Base-by-base conservation (phyloP, 1,139 yeast species). In the Protomyces pachydermus region DNA sequence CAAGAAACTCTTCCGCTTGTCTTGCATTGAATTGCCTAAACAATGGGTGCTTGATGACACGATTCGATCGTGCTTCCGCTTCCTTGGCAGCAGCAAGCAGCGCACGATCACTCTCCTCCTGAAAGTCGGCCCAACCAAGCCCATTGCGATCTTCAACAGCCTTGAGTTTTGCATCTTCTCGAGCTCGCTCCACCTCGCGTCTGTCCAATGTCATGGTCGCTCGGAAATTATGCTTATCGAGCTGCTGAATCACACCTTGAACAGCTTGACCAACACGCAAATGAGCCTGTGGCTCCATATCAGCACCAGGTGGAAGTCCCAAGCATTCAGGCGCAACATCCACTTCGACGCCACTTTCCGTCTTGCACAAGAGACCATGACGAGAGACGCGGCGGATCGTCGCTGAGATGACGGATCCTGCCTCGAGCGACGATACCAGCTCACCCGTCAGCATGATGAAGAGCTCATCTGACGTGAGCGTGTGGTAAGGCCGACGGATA, bases 361-460 rank as follows among this genome's bases (percentile, higher is more conserved):
- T 87, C 8, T 81, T 76, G 45, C 87, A 91, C 65, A 83, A 77
- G 60, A 82, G 73, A 69, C 78, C 80, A 62, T 80, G 76, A 62
- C 80, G 80, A 57, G 78, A 78, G 23, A 81, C 81, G 66, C 80
- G 79, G 67, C 82, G 81, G 38, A 90, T 78, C 34, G 85, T 82
- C 12, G 88, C 95, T 0, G 98, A 95, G 25, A 90, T 84, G 57
- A 91, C 82, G n/a, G 83, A 76, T 39, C 93, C 95, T 61, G 82
- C 80, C 65, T 82, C 80, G 74, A 91, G 84, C 0, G 90, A 78
- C 61, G 84, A 85, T 8, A 80, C 78, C 1, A 91, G 83, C 74
- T 91, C 98, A 65, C 97, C 96, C 0, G 98, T 91, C 68, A 93
- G 81, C 83, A 90, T 84, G 66, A 87, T 87, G 80, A 93, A 95